phyloP scores from a whole-genome alignment of 1,139 yeast genomes.

The Suhomyces choctaworum region DNA sequence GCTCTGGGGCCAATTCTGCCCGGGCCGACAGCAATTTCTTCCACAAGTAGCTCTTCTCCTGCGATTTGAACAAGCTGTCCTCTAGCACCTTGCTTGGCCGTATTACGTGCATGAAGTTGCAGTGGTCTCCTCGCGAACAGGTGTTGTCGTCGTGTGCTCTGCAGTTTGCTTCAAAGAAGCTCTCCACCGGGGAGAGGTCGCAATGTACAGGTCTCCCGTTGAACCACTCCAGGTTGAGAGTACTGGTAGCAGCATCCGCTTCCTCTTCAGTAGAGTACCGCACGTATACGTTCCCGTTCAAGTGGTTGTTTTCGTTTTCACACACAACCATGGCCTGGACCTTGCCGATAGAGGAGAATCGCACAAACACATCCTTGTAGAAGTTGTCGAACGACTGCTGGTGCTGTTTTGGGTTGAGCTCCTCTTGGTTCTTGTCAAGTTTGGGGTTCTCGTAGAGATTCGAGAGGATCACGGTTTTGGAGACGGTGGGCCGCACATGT shows the following conservation, averaged over 20 bases:
- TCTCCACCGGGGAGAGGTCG: conserved; percentile 75
- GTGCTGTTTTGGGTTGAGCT: conserved; percentile 40
- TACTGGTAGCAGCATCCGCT: conserved; percentile 62
- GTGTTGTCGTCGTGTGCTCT: conserved; percentile 59
- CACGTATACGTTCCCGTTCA: conserved; percentile 84
- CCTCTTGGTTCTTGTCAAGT: conserved; percentile 32
- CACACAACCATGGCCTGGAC: conserved; percentile 71
- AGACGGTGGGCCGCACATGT: conserved; percentile 69
- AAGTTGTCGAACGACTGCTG: conserved; percentile 61
- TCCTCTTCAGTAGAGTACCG: conserved; percentile 54
- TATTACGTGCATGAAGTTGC: conserved; percentile 84
- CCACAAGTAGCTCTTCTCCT: conserved; percentile 30
- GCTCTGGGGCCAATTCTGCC: conserved; percentile 1
- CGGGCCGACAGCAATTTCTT: conserved; percentile 14
- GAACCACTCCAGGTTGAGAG: conserved; percentile 80
- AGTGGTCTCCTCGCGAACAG: conserved; percentile 77
- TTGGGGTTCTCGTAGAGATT: conserved; percentile 72
- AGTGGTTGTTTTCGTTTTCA: conserved; percentile 76
- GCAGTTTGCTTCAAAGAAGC: conserved; percentile 74
- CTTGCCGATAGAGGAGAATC: conserved; percentile 64
- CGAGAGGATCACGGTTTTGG: conserved; percentile 66
- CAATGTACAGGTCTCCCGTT: conserved; percentile 77
- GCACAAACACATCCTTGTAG: conserved; percentile 72
- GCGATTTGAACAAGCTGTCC: conserved; percentile 39
- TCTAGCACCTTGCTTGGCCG: conserved; percentile 51